Percentiles rank a stretch among this genome's conserved stretches.
These are phyloP conservation scores for Polyporus arcularius DNA, from an alignment of 768 basidiomycete species.

Conservation along the genomic window DNA sequence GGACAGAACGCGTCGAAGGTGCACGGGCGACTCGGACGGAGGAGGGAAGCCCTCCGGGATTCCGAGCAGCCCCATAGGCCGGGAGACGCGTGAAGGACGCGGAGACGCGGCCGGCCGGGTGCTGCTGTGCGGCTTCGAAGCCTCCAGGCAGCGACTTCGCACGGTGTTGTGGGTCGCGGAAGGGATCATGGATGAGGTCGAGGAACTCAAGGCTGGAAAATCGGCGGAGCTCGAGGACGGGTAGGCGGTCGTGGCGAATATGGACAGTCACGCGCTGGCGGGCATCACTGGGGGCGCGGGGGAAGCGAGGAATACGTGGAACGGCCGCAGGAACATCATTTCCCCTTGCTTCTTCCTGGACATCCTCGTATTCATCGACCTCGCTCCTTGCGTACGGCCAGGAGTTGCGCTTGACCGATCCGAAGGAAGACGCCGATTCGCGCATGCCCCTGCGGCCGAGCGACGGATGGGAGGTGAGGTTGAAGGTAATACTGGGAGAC, in stretches of 20 bases:
- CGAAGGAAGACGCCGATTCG: conserved; percentile 15
- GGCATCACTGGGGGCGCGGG: not conserved
- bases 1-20: not conserved
- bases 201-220: conserved; percentile 25
- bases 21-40: not conserved
- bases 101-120: not conserved
- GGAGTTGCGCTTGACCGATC: conserved; percentile 14
- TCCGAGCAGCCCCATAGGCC: not conserved
- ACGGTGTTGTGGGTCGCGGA: conserved; percentile 16
- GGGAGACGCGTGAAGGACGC: conserved; percentile 16
- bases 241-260: conserved; percentile 18
- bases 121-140: conserved; percentile 1
- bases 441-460: conserved; percentile 11
- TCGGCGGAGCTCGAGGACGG: conserved; percentile 23
- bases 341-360: conserved; percentile 2
- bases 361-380: not conserved
- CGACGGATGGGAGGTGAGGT: conserved; percentile 2
- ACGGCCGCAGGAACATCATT: conserved; percentile 2
- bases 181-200: conserved; percentile 18
- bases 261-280: conserved; percentile 24
- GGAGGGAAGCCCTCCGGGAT: not conserved
- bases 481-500: conserved; percentile 11
- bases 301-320: not conserved
- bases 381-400: conserved; percentile 3
- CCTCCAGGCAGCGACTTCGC: conserved; percentile 14